Evolutionary conservation across 495 filamentous ascomycete species (phyloP).

Genomic region (Penicillium pancosmium): DNA sequence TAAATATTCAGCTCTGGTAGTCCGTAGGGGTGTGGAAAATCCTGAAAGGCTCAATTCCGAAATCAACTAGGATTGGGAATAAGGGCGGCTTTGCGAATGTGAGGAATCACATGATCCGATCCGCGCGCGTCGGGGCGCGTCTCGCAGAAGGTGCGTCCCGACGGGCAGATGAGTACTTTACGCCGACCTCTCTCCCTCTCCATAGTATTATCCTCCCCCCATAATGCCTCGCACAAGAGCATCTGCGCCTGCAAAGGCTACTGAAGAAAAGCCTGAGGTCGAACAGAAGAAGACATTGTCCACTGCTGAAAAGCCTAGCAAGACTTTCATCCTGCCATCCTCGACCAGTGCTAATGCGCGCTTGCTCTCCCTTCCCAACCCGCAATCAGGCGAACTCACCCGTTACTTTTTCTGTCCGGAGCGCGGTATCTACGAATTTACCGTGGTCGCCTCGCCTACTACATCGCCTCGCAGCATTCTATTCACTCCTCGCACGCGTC

Average conservation of each 20-base stretch:
- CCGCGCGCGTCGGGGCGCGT: constrained; percentile 35
- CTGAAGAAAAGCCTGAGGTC: constrained; percentile 17
- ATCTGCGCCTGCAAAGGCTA: constrained; percentile 28
- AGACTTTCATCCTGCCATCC: constrained; percentile 80
- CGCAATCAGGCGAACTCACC: constrained; percentile 62
- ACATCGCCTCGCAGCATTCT: constrained; percentile 38
- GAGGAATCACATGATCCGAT: constrained; percentile 34
- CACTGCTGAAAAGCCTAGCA: constrained; percentile 50
- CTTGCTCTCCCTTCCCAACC: constrained; percentile 79
- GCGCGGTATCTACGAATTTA: constrained; percentile 85
- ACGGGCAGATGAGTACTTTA: no score
- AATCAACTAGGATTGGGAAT: constrained; percentile 10
- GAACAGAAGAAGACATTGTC: constrained; percentile 20
- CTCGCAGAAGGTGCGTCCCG: neutral
- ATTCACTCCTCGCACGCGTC: constrained; percentile 25
- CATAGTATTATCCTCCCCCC: neutral
- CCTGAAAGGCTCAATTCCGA: neutral
- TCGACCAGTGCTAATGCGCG: constrained; percentile 61
- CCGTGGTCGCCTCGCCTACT: constrained; percentile 64
- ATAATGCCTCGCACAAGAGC: constrained; percentile 38
- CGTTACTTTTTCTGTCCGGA: constrained; percentile 83
- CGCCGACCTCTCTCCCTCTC: no score
- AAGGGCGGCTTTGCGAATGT: constrained; percentile 21
- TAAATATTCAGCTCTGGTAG: no score
- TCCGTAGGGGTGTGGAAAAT: neutral